A percentile compares a stretch with the other conserved stretches of the same genome.
phyloP scores from a whole-genome alignment of 306 rosid genomes.

The Nissolia schottii region DNA sequence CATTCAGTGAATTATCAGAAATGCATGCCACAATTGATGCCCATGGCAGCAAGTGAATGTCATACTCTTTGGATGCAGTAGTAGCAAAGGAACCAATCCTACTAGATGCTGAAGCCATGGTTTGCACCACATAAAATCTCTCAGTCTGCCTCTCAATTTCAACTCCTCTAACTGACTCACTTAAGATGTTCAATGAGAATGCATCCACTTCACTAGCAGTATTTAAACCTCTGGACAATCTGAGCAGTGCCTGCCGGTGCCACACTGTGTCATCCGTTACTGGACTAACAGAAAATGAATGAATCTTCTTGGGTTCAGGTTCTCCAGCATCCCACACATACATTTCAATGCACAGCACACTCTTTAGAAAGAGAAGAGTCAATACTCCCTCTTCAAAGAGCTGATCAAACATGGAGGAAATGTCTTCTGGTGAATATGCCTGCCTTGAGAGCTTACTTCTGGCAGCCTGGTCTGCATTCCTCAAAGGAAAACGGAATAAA shows the following conservation, averaged over 20 bases:
- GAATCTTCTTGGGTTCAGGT: constrained; percentile 61
- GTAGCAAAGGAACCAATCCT: constrained; percentile 87
- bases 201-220: constrained; percentile 58
- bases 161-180: constrained; percentile 54
- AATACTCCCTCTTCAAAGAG: constrained; percentile 87
- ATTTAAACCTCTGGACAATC: constrained; percentile 57
- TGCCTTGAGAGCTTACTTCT: constrained; percentile 93
- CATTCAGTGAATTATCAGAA: constrained; percentile 58
- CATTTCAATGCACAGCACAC: constrained; percentile 70
- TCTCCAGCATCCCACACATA: constrained; percentile 73
- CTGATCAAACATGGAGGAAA: constrained; percentile 82
- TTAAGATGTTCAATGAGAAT: constrained; percentile 62
- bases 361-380: constrained; percentile 80
- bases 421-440: constrained; percentile 69
- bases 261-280: constrained; percentile 48
- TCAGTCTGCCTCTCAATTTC: constrained; percentile 58
- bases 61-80: constrained; percentile 86
- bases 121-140: constrained; percentile 78
- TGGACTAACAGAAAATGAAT: constrained; percentile 73
- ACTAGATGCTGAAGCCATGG: constrained; percentile 78
- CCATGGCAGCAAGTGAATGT: constrained; percentile 97
- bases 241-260: constrained; percentile 82
- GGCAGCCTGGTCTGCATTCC: constrained; percentile 70
- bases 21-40: constrained; percentile 93
- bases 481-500: constrained; percentile 87